Evolutionary conservation across 2,329 filamentous ascomycete species (phyloP).

Genomic region (Hypoxylon sp.): DNA sequence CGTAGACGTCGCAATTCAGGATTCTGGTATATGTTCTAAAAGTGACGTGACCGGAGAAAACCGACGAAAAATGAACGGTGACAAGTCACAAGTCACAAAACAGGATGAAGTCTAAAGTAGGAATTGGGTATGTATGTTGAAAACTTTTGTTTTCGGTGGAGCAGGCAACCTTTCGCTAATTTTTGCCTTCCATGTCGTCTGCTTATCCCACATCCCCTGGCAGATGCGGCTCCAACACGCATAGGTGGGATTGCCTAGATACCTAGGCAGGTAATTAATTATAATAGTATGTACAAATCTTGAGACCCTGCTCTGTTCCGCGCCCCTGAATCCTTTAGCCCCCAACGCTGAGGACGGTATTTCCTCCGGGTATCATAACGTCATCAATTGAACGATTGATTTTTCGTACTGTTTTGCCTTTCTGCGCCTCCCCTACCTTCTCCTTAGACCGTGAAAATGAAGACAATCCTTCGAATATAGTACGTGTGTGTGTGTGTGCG

Average conservation of each 20-base stretch:
- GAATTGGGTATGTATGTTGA: not conserved
- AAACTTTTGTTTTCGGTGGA: constrained; percentile 14
- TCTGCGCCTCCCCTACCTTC: not conserved
- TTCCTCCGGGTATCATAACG: constrained; percentile 39
- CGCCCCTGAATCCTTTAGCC: constrained; percentile 13
- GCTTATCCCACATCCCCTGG: not conserved
- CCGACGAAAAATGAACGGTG: constrained; percentile 13
- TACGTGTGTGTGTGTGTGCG: not conserved
- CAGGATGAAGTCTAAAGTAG: not conserved
- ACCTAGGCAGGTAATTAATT: constrained; percentile 11
- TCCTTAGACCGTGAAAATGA: constrained; percentile 30
- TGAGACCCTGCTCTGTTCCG: not conserved
- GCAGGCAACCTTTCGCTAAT: constrained; percentile 2
- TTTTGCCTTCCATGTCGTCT: constrained; percentile 8
- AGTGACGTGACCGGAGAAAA: constrained; percentile 13
- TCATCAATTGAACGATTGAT: constrained; percentile 37
- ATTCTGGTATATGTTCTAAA: constrained; percentile 28
- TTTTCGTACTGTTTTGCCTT: constrained; percentile 22
- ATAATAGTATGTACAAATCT: constrained; percentile 6
- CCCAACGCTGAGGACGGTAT: constrained; percentile 7
- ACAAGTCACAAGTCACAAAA: constrained; percentile 27
- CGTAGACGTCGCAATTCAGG: constrained; percentile 19
- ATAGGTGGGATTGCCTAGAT: constrained; percentile 12
- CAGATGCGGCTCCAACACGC: constrained; percentile 18
- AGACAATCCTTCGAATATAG: constrained; percentile 4